phyloP scores from a whole-genome alignment of 2,329 filamentous ascomycete genomes.

The Capronia americana region DNA sequence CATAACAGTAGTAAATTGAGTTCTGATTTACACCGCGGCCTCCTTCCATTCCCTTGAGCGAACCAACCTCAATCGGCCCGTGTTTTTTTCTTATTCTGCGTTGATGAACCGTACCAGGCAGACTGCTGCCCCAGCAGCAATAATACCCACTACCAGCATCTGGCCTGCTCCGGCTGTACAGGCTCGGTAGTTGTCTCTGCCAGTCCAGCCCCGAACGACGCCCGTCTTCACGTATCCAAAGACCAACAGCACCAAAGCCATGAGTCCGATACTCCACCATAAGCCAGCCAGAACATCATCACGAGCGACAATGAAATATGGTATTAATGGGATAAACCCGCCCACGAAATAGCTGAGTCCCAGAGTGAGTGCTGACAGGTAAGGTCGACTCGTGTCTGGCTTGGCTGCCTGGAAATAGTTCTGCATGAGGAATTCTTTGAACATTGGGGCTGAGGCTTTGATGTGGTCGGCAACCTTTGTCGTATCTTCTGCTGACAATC shows the following conservation, averaged over 20 bases:
- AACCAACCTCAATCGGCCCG: neutral
- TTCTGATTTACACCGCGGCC: neutral
- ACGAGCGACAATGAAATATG: conserved; percentile 55
- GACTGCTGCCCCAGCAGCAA: conserved; percentile 71
- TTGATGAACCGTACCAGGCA: conserved; percentile 49
- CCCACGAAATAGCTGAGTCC: conserved; percentile 47
- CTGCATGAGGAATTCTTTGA: conserved; percentile 37
- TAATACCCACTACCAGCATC: conserved; percentile 68
- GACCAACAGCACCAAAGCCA: conserved; percentile 55
- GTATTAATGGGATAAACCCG: conserved; percentile 58
- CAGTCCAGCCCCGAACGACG: conserved; percentile 54
- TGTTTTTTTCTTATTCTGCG: conserved; percentile 16
- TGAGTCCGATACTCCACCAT: conserved; percentile 60
- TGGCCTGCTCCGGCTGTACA: conserved; percentile 67
- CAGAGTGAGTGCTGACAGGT: conserved; percentile 52
- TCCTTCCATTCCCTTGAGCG: neutral
- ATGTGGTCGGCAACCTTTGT: conserved; percentile 34
- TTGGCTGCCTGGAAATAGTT: conserved; percentile 34
- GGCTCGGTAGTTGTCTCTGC: conserved; percentile 56
- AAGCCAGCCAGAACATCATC: conserved; percentile 50
- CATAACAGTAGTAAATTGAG: neutral
- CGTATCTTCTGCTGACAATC: conserved; percentile 49
- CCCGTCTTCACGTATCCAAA: conserved; percentile 61
- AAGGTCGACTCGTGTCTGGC: conserved; percentile 48
- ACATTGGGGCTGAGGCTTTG: conserved; percentile 29